These are phyloP conservation scores for Gossypium rotundifolium DNA, from an alignment of 345 rosid genomes.

Conservation along the genomic window DNA sequence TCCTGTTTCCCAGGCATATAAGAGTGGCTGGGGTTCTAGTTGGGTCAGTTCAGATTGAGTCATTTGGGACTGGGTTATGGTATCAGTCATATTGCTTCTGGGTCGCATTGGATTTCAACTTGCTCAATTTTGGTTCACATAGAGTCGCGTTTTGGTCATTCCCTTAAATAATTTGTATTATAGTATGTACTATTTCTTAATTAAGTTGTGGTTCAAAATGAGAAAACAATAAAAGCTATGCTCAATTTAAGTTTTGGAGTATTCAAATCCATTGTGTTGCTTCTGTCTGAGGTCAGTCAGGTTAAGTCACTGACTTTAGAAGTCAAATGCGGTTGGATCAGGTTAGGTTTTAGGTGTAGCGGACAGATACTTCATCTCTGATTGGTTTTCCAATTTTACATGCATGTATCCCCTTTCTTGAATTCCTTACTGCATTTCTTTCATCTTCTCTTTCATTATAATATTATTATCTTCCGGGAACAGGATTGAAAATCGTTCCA, in stretches of 20 bases:
- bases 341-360: background rate
- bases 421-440: constrained; percentile 9
- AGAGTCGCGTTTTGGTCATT: background rate
- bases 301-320: background rate
- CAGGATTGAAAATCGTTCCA: constrained; percentile 95
- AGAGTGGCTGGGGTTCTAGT: background rate
- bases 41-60: background rate
- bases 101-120: background rate
- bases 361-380: background rate
- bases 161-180: background rate
- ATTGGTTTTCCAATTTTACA: background rate
- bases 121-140: background rate
- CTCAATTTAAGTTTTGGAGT: background rate
- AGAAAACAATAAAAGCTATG: background rate
- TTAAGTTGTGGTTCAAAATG: background rate
- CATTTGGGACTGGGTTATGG: background rate
- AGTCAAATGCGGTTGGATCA: background rate
- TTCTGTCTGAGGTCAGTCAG: background rate
- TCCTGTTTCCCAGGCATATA: background rate
- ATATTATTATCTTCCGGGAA: constrained; percentile 19
- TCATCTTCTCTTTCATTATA: constrained; percentile 3
- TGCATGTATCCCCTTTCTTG: background rate
- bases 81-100: background rate
- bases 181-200: background rate
- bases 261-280: background rate